Evolutionary conservation across 352 stramenopile genomes (phyloP).

Genomic region (Phytophthora pinifolia): DNA sequence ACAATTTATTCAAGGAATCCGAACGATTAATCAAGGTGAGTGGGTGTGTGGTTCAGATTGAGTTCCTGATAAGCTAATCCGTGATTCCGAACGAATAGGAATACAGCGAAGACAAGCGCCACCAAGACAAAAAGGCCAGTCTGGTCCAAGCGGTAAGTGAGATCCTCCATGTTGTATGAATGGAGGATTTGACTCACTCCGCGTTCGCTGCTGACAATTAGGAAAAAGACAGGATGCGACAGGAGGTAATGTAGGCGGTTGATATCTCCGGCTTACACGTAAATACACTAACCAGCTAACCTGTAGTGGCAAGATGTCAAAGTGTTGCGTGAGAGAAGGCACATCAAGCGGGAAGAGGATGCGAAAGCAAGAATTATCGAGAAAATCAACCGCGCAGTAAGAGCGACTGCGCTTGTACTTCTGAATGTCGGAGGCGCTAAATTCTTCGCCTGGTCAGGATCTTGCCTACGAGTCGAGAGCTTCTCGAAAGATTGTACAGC

Average conservation of each 20-base stretch:
- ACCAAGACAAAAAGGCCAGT: slow-evolving; percentile 27
- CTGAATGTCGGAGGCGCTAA: neutral
- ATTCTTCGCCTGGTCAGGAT: slow-evolving; percentile 29
- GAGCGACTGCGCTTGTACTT: slow-evolving; percentile 4
- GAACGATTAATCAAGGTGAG: slow-evolving; percentile 49
- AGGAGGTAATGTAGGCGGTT: slow-evolving; percentile 25
- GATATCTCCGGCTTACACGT: neutral
- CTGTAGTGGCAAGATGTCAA: slow-evolving; percentile 53
- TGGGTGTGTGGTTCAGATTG: neutral
- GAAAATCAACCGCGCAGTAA: slow-evolving; percentile 35
- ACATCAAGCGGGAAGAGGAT: slow-evolving; percentile 32
- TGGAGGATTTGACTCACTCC: neutral
- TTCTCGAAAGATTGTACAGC: slow-evolving; percentile 51
- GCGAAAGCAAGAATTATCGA: slow-evolving; percentile 38
- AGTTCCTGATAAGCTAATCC: neutral
- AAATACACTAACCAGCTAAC: neutral
- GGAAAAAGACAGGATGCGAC: slow-evolving; percentile 43
- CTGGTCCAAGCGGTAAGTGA: slow-evolving; percentile 32
- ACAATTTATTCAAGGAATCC: slow-evolving; percentile 42
- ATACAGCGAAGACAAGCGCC: slow-evolving; percentile 32
- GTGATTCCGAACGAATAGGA: slow-evolving; percentile 17
- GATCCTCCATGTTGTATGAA: neutral
- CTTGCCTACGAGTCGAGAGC: slow-evolving; percentile 48
- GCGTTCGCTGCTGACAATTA: slow-evolving; percentile 2
- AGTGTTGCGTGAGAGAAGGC: slow-evolving; percentile 27